Base-by-base conservation (phyloP, 805 yeast species). In the Candida koratica region DNA sequence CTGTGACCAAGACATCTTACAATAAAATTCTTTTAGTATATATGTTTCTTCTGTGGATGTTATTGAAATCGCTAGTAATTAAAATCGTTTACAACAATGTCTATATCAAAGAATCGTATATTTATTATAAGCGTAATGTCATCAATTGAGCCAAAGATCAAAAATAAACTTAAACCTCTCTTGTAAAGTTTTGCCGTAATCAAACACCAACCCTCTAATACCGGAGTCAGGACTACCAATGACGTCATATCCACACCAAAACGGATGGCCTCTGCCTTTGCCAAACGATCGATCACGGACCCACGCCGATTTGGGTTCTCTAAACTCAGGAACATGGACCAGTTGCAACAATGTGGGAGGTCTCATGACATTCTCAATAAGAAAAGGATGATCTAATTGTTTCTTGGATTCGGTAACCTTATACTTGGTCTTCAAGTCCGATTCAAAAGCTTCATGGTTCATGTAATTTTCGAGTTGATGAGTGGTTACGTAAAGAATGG, bases 1-100 rank as follows among this genome's bases (percentile, higher is more conserved):
- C 85, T 73, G 84, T 69, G 64, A 71, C 77, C 36, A 25, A 22
- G n/a, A 17, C n/a, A n/a, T n/a, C n/a, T n/a, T n/a, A n/a, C n/a
- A n/a, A n/a, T n/a, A n/a, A n/a, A n/a, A n/a, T n/a, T n/a, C n/a
- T n/a, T n/a, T n/a, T n/a, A n/a, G n/a, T n/a, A n/a, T n/a, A n/a
- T n/a, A n/a, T n/a, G n/a, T n/a, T n/a, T n/a, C n/a, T n/a, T n/a
- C 8, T 20, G 24, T 11, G 8, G 8, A 11, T 11, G 24, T 11
- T 20, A 20, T 11, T 8, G 24, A 20, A 11, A 20, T 20, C 11
- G 24, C 8, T 8, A 20, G 11, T 20, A 11, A 8, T 8, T 20
- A 20, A 11, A 20, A 11, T 8, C 11, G 24, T 20, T 11, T 11
- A 8, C 28, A 25, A 13, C 15, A 25, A 25, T 25, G 28, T 25